Conservation (phyloP, 208 protist genomes). For the Wallacemonas collosoma region DNA sequence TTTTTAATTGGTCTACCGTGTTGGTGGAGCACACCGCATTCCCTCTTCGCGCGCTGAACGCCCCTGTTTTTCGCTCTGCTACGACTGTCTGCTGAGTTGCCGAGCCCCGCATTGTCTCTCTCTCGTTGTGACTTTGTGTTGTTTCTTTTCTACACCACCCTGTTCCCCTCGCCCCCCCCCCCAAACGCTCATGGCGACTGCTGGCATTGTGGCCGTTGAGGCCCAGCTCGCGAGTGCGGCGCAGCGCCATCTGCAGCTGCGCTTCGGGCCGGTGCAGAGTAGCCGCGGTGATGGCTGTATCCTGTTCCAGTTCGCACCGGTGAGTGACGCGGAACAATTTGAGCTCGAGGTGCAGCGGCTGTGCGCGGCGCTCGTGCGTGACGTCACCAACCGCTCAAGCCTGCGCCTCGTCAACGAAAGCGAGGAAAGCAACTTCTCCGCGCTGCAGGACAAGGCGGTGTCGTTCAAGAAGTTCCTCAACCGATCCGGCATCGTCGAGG, state of each 20-base stretch:
- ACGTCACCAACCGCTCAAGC: constrained; percentile 62
- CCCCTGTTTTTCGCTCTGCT: no score
- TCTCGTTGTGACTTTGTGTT: not conserved
- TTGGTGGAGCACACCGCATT: no score
- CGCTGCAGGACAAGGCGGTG: constrained; percentile 38
- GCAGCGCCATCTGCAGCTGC: constrained; percentile 84
- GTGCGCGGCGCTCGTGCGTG: constrained; percentile 70
- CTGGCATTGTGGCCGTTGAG: constrained; percentile 70
- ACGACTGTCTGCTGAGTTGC: no score
- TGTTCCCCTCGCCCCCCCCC: no score
- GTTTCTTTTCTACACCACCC: constrained; percentile 3
- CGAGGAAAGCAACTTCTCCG: constrained; percentile 71
- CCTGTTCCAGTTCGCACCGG: constrained; percentile 63
- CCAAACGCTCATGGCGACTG: constrained; percentile 2
- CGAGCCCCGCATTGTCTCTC: no score
- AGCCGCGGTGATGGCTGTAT: constrained; percentile 82
- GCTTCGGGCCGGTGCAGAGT: constrained; percentile 59
- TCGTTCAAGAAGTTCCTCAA: constrained; percentile 66
- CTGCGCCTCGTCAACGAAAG: constrained; percentile 71
- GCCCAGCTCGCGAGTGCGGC: constrained; percentile 79
- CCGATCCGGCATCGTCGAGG: constrained; percentile 29
- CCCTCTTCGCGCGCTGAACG: no score
- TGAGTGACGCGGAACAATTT: constrained; percentile 43
- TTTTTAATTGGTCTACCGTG: no score
- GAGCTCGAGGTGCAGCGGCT: constrained; percentile 76